Evolutionary conservation across 2,329 filamentous ascomycete genomes (phyloP), one percentile per base, ranked within the genome.

Genomic region (Aspergillus oerlinghausenensis): DNA sequence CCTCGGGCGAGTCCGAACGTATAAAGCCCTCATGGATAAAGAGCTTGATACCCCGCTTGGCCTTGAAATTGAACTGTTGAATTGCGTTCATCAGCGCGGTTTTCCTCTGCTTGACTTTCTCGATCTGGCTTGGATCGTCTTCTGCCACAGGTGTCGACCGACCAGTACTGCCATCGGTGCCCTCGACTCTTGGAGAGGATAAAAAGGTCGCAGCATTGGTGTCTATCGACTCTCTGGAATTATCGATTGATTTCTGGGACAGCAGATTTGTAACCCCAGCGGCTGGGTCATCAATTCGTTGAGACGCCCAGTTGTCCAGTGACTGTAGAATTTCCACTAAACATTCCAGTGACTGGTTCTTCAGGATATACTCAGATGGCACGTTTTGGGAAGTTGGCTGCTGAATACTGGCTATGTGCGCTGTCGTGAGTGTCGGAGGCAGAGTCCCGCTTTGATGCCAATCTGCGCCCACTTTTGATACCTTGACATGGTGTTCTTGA

Each of bases 31-130:
- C 89, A 26, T 89, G 83, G 11, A 97, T 70, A 19, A 99, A 76
- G 17, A 88, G 77, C 70, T 96, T 96, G 69, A 99, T 84, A 5
- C 94, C 95, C 57, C 89, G 86, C 74, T 99, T 99, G 0, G 95
- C 92, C 73, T 99, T 99, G 80, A 93, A 97, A 72, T 99, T 99
- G 81, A 99, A 99, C 60, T 91, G 88, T 51, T 88, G 86, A 54
- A 97, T 88, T 1, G 89, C 93, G 65, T 96, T 94, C 52, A 87
- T 89, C 59, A 97, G 77, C 0, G 94, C 94, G 6, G 91, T 97
- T 77, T 99, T 99, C 60, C 88, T 84, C 58, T 92, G 90, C 76
- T 97, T 97, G 55, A 92, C 91, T 73, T 89, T 95, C 68, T 97
- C 94, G n/a, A 99, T 80, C 66, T 97, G 88, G 60, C 87, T 91